A percentile compares a stretch with the other conserved stretches of the same genome.
phyloP scores from a whole-genome alignment of 169 alveolate genomes.

The Toxoplasma gondii region DNA sequence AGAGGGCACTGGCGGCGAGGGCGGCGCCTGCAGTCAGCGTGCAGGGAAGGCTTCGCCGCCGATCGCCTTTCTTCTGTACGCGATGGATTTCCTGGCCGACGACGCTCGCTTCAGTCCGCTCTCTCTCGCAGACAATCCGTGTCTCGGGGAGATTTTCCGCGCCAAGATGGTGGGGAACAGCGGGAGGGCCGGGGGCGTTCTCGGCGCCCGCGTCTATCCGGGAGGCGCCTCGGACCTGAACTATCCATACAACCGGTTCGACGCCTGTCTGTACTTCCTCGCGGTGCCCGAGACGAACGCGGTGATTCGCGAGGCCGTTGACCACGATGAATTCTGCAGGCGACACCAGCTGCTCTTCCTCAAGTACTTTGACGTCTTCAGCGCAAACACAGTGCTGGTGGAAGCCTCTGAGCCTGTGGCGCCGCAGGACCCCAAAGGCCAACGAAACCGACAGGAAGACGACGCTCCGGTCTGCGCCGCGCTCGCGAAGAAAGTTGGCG shows the following conservation, averaged over 20 bases:
- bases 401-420: background rate
- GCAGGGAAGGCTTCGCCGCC: background rate
- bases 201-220: background rate
- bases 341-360: slow-evolving; percentile 31
- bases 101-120: background rate
- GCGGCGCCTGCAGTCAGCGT: background rate
- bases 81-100: background rate
- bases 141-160: background rate
- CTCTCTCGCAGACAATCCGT: background rate
- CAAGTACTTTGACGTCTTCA: slow-evolving; percentile 40
- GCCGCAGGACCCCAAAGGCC: background rate
- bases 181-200: background rate
- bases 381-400: background rate
- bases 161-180: background rate
- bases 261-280: slow-evolving; percentile 18
- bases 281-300: slow-evolving; percentile 46
- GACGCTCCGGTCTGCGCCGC: background rate
- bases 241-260: slow-evolving; percentile 20
- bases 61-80: background rate
- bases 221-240: slow-evolving; percentile 24
- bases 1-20: background rate
- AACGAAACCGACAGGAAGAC: slow-evolving; percentile 13
- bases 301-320: background rate
- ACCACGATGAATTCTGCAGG: slow-evolving; percentile 34
- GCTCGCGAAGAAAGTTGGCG: too few species aligned